phyloP scores from a whole-genome alignment of 2,329 filamentous ascomycete genomes.

The Aureobasidium sp. region DNA sequence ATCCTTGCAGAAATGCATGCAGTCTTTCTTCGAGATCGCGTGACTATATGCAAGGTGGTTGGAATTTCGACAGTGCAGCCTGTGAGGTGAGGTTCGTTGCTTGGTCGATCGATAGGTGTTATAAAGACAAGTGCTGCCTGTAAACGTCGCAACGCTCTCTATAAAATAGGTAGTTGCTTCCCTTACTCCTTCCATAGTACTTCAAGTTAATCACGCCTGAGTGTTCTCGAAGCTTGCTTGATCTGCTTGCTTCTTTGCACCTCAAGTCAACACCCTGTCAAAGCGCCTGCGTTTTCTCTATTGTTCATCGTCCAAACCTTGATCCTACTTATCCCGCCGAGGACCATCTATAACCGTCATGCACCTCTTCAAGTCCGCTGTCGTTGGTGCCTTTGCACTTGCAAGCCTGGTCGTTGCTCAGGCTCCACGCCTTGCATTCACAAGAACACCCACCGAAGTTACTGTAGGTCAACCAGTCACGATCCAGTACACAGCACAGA shows the following conservation, averaged over 20 bases:
- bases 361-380: constrained; percentile 40
- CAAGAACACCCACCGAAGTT: constrained; percentile 43
- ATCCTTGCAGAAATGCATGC: constrained; percentile 3
- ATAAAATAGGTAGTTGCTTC: constrained; percentile 1
- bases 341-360: constrained; percentile 6
- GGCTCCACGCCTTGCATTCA: constrained; percentile 43
- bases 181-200: background rate
- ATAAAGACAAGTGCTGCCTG: background rate
- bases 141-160: background rate
- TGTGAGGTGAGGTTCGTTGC: background rate
- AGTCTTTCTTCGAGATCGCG: background rate
- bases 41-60: constrained; percentile 9
- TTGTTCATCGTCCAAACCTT: background rate
- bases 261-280: background rate
- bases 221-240: background rate
- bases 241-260: background rate
- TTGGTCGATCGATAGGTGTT: background rate
- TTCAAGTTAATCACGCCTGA: background rate
- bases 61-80: background rate
- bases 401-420: constrained; percentile 42
- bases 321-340: background rate
- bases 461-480: constrained; percentile 43
- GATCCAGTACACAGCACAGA: constrained; percentile 25
- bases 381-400: constrained; percentile 39
- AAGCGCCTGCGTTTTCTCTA: background rate